A percentile compares a stretch with the other conserved stretches of the same genome.
phyloP scores from a whole-genome alignment of 768 basidiomycete species.

The Pleurotus cornucopiae region DNA sequence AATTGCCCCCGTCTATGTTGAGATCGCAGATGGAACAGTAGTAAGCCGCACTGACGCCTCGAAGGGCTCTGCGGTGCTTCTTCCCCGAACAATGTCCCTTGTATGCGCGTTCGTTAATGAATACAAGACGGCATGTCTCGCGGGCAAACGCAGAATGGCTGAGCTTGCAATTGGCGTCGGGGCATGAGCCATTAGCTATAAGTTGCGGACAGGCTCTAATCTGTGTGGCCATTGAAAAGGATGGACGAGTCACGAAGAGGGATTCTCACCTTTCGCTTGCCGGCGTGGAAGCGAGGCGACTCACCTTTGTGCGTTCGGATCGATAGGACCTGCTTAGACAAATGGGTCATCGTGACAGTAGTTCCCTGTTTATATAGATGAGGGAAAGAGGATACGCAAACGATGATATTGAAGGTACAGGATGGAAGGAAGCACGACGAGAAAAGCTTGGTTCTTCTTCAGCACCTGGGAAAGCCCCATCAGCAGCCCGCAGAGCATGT shows the following conservation, averaged over 20 bases:
- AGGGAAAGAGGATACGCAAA: neutral
- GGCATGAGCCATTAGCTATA: constrained; percentile 3
- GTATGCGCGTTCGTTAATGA: constrained; percentile 17
- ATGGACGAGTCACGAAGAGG: no score
- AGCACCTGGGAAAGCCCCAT: constrained; percentile 45
- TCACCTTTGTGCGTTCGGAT: no score
- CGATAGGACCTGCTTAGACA: no score
- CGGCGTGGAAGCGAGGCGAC: neutral
- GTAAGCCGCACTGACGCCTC: constrained; percentile 16
- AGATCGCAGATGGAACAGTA: constrained; percentile 29
- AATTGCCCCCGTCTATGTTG: constrained; percentile 18
- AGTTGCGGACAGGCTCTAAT: constrained; percentile 1
- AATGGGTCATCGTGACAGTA: no score
- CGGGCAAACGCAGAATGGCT: constrained; percentile 3
- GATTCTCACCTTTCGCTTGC: neutral
- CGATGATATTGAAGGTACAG: constrained; percentile 7
- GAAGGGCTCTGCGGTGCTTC: constrained; percentile 21
- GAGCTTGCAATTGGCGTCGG: neutral
- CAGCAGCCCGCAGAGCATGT: constrained; percentile 1
- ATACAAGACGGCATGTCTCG: constrained; percentile 28
- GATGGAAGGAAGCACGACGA: constrained; percentile 39
- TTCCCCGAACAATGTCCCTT: constrained; percentile 23
- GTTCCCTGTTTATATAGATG: neutral
- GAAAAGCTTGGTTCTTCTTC: constrained; percentile 97
- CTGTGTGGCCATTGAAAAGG: constrained; percentile 1